phyloP scores from a whole-genome alignment of 2,329 filamentous ascomycete species.

The Colletotrichum sp. region DNA sequence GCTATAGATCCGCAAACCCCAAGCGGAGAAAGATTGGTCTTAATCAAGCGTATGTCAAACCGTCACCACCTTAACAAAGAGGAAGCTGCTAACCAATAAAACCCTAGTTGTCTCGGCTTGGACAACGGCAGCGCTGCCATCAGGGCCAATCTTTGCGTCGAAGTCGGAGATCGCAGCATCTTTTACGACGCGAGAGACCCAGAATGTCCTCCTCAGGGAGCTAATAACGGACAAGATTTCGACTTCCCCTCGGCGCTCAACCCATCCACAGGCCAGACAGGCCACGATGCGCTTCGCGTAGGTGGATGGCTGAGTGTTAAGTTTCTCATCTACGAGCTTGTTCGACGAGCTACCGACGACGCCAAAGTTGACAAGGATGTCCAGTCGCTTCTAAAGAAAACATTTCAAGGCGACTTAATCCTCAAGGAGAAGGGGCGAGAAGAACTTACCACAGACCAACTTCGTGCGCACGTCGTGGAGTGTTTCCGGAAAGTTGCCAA shows the following conservation, averaged over 20 bases:
- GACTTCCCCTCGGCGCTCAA: not conserved
- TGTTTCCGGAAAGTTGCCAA: not conserved
- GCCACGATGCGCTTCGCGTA: not conserved
- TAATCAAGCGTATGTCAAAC: not conserved
- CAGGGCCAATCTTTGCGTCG: not conserved
- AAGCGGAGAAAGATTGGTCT: not conserved
- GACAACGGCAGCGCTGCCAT: not conserved
- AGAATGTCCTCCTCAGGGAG: not conserved
- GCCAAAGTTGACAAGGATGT: not conserved
- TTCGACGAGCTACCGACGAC: not conserved
- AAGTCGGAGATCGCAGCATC: not conserved
- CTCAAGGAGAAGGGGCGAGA: not conserved
- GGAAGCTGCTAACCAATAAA: not conserved
- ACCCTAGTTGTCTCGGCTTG: not conserved
- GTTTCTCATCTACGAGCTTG: not conserved
- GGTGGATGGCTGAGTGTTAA: not conserved
- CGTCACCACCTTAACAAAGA: not conserved
- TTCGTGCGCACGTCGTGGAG: not conserved
- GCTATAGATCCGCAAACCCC: not conserved
- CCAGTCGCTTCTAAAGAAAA: not conserved
- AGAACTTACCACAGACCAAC: not conserved
- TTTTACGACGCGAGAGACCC: not conserved
- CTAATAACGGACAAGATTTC: not conserved
- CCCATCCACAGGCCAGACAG: not conserved
- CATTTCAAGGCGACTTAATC: not conserved